Conservation (phyloP, 177 flowering plant genomes). For the Vitis hybrid region DNA sequence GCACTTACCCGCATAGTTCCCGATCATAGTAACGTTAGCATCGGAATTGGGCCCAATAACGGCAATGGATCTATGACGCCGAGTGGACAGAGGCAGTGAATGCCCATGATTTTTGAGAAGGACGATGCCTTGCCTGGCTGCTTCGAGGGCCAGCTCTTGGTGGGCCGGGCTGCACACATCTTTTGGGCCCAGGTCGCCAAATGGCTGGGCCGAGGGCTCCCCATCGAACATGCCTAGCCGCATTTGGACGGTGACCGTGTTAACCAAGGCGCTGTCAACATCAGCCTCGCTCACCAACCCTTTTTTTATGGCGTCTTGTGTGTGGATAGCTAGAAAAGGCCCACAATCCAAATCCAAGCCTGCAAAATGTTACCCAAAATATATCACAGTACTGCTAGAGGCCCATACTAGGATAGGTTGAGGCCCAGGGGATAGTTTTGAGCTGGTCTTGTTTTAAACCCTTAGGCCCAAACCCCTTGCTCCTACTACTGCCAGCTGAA, state of each 20-base stretch:
- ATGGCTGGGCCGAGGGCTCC: conserved; percentile 55
- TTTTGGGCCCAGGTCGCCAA: conserved; percentile 57
- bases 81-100: conserved; percentile 59
- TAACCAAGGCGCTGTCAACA: conserved; percentile 53
- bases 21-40: conserved; percentile 81
- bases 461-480: too few species aligned
- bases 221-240: conserved; percentile 95
- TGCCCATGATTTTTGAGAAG: conserved; percentile 68
- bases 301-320: conserved; percentile 52
- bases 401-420: too few species aligned
- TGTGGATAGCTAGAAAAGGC: conserved; percentile 68
- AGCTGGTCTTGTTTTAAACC: too few species aligned
- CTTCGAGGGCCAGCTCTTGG: conserved; percentile 78
- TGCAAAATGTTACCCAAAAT: conserved; percentile 16
- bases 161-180: conserved; percentile 69
- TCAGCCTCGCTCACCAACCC: conserved; percentile 55
- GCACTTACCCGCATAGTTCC: conserved; percentile 71
- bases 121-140: conserved; percentile 90
- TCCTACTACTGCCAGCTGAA: too few species aligned
- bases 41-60: conserved; percentile 92
- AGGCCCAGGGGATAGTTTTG: too few species aligned
- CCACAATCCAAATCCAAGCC: conserved; percentile 97
- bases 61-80: conserved; percentile 60
- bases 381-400: neutral
- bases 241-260: conserved; percentile 79